phyloP scores from a whole-genome alignment of 768 basidiomycete genomes.

The Cyclocybe aegerita region DNA sequence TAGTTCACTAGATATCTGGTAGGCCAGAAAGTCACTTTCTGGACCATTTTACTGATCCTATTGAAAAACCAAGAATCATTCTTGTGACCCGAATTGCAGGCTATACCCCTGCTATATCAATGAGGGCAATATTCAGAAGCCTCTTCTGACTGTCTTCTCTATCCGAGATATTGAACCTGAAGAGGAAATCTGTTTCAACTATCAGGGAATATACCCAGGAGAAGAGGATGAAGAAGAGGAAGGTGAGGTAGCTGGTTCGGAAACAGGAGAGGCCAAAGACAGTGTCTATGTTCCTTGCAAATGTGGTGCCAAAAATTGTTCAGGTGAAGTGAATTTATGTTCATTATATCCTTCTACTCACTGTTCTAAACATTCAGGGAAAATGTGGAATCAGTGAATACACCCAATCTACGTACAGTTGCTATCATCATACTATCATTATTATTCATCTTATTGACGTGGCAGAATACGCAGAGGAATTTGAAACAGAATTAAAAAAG shows the following conservation, averaged over 20 bases:
- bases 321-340: constrained; percentile 28
- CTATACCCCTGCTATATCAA: constrained; percentile 79
- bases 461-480: neutral
- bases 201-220: constrained; percentile 49
- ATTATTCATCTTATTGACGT: no score
- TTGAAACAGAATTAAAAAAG: neutral
- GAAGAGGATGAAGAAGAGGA: constrained; percentile 31
- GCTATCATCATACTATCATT: no score
- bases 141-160: constrained; percentile 68
- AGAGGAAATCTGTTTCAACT: constrained; percentile 80
- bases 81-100: constrained; percentile 82
- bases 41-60: neutral
- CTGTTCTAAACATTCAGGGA: neutral
- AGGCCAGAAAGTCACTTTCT: constrained; percentile 20
- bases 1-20: constrained; percentile 93
- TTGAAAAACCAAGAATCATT: constrained; percentile 67
- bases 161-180: constrained; percentile 56
- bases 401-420: neutral
- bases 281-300: constrained; percentile 31
- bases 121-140: constrained; percentile 70
- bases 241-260: constrained; percentile 10
- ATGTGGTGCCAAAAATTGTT: constrained; percentile 55
- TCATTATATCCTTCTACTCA: neutral
- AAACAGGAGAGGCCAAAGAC: constrained; percentile 22
- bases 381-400: constrained; percentile 6